phyloP scores from a whole-genome alignment of 106 monocot species.

The Dendrobium nobile region DNA sequence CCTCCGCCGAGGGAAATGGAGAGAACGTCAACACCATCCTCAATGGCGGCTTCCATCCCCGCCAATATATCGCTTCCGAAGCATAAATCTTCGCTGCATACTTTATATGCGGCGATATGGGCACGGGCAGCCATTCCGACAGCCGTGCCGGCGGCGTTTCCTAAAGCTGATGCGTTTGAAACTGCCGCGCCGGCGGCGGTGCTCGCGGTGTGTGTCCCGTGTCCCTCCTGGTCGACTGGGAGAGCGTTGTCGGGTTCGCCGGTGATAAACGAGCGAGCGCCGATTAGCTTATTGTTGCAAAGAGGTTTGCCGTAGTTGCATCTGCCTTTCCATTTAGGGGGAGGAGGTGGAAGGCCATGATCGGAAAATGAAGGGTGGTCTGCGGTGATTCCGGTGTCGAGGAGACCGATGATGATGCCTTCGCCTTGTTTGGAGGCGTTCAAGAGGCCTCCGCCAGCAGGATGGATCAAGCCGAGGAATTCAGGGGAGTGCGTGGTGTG shows the following conservation, averaged over 20 bases:
- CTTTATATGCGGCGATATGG: slow-evolving; percentile 3
- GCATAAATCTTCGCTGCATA: background rate
- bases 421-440: slow-evolving; percentile 16
- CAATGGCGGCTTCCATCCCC: slow-evolving; percentile 17
- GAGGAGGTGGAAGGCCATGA: slow-evolving; percentile 21
- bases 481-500: slow-evolving; percentile 51
- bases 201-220: background rate
- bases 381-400: slow-evolving; percentile 29
- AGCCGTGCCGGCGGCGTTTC: slow-evolving; percentile 4
- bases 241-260: background rate
- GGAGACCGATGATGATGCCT: slow-evolving; percentile 32
- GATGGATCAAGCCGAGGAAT: slow-evolving; percentile 35
- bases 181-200: background rate
- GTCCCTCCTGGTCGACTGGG: background rate
- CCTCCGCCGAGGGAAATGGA: slow-evolving; percentile 16
- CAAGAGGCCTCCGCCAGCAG: background rate
- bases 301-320: slow-evolving; percentile 5
- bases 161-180: background rate
- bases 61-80: background rate
- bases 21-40: slow-evolving; percentile 25
- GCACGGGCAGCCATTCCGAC: background rate
- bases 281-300: slow-evolving; percentile 26
- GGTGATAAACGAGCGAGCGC: slow-evolving; percentile 13
- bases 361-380: slow-evolving; percentile 25
- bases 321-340: slow-evolving; percentile 26